Evolutionary conservation across 768 basidiomycete species (phyloP).

Genomic region (Podaxis sp.): DNA sequence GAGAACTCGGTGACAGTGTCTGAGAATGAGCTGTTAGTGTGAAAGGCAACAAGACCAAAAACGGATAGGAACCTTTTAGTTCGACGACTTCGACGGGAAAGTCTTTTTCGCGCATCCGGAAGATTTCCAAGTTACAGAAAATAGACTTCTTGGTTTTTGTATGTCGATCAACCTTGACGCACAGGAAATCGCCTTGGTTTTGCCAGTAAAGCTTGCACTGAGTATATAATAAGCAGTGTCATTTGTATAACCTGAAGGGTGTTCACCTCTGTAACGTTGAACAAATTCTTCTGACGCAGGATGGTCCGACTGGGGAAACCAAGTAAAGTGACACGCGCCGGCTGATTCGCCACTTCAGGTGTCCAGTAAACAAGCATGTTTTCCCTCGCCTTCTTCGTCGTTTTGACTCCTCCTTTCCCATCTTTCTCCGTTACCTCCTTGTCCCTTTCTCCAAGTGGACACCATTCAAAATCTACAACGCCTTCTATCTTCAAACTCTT

Average conservation of each 20-base stretch:
- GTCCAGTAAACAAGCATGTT: constrained; percentile 98
- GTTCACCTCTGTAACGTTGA: constrained; percentile 94
- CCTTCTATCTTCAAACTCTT: constrained; percentile 98
- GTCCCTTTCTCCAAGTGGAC: constrained; percentile 88
- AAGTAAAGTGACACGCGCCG: constrained; percentile 92
- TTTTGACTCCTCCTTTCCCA: constrained; percentile 38
- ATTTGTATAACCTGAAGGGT: not conserved
- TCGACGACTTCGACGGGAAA: constrained; percentile 97
- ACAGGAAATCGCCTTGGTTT: constrained; percentile 96
- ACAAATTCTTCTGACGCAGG: constrained; percentile 92
- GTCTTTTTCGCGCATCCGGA: constrained; percentile 95
- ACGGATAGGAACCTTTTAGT: constrained; percentile 67
- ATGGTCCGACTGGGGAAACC: constrained; percentile 81
- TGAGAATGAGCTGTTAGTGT: constrained; percentile 24
- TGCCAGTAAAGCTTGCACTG: constrained; percentile 99
- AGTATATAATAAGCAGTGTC: constrained; percentile 4
- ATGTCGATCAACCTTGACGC: constrained; percentile 98
- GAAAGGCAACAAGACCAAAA: constrained; percentile 1
- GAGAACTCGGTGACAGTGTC: constrained; percentile 95
- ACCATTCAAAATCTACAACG: constrained; percentile 98
- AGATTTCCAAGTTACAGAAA: constrained; percentile 97
- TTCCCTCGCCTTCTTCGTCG: constrained; percentile 66
- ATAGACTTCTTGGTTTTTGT: constrained; percentile 98
- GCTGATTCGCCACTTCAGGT: constrained; percentile 94
- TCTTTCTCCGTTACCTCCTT: constrained; percentile 64